A percentile compares a stretch with the other conserved stretches of the same genome.
Conservation (phyloP, 345 rosid species). For the Lepidium sativum region DNA sequence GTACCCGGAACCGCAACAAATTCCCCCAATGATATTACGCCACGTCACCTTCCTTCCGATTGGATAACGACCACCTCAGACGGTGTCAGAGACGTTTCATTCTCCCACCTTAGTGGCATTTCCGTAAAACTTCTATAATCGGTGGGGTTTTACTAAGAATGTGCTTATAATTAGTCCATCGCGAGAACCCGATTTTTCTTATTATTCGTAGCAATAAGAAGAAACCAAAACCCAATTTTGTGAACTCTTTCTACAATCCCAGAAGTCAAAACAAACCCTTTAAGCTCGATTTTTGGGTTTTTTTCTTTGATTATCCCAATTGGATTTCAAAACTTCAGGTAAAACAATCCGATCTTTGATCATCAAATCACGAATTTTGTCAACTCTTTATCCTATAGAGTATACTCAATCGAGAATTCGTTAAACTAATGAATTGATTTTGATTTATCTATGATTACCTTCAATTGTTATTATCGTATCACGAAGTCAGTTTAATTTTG, state of each 20-base stretch:
- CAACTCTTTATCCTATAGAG: background rate
- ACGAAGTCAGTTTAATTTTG: background rate
- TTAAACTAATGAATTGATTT: background rate
- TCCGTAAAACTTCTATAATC: background rate
- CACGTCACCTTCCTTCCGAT: conserved; percentile 5
- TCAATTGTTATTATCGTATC: background rate
- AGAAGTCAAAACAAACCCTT: background rate
- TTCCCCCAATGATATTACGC: background rate
- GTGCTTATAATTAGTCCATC: conserved; percentile 14
- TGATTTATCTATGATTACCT: background rate
- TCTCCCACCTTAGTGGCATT: conserved; percentile 14
- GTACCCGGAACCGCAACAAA: conserved; percentile 5
- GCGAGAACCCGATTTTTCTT: too few relatives aligned
- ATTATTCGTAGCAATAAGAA: too few relatives aligned
- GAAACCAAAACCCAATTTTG: too few relatives aligned
- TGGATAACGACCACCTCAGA: conserved; percentile 11
- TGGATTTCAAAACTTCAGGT: background rate
- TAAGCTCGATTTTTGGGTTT: background rate
- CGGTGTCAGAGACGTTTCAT: conserved; percentile 16
- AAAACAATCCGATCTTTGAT: conserved; percentile 5
- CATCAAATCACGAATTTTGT: background rate
- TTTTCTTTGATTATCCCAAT: background rate
- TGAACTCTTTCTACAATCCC: conserved; percentile 12
- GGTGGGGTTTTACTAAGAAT: background rate
- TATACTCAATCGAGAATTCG: background rate